A percentile compares a stretch with the other conserved stretches of the same genome.
phyloP scores from a whole-genome alignment of 371 early-diverging fungal species.

The Phascolomyces articulosus region DNA sequence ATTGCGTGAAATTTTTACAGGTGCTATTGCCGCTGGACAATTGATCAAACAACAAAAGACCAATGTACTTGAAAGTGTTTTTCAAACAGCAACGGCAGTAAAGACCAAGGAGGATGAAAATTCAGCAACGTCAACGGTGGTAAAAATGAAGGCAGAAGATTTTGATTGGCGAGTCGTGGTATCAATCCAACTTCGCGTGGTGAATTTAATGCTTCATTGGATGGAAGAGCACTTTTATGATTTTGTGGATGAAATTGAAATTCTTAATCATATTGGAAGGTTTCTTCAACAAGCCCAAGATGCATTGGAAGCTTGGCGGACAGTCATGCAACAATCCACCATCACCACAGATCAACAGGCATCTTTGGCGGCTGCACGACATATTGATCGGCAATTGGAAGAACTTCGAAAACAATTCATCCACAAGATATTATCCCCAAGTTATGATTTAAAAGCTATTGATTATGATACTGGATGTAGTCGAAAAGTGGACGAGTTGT shows the following conservation, averaged over 20 bases:
- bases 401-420: conserved; percentile 27
- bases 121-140: neutral
- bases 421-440: conserved; percentile 33
- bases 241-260: conserved; percentile 64
- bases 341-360: neutral
- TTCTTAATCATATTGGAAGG: conserved; percentile 28
- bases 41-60: conserved; percentile 9
- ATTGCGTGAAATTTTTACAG: conserved; percentile 46
- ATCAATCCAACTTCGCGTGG: conserved; percentile 42
- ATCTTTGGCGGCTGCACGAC: conserved; percentile 5
- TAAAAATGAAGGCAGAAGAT: neutral
- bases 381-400: conserved; percentile 23
- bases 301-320: conserved; percentile 31
- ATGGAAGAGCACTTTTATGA: conserved; percentile 63
- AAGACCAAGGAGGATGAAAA: neutral
- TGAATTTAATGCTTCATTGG: conserved; percentile 72
- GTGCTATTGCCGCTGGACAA: conserved; percentile 29
- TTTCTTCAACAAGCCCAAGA: conserved; percentile 28
- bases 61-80: conserved; percentile 13
- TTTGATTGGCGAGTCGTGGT: conserved; percentile 49
- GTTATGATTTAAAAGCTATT: conserved; percentile 42
- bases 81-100: neutral
- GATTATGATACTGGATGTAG: conserved; percentile 27
- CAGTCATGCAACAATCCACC: conserved; percentile 3
- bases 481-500: conserved; percentile 30